phyloP scores from a whole-genome alignment of 106 monocot species.

The Allium sativum region DNA sequence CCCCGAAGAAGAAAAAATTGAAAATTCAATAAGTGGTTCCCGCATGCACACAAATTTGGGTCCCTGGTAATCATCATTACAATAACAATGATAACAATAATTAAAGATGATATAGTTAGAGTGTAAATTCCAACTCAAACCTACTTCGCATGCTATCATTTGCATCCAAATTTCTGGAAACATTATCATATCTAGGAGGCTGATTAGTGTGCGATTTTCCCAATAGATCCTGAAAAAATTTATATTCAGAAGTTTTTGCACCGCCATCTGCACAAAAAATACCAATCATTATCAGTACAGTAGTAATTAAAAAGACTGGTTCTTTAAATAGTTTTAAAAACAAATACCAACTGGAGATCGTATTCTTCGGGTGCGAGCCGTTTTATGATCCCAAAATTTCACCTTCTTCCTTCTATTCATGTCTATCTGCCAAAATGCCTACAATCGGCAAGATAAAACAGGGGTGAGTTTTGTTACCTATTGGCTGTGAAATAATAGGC shows the following conservation, averaged over 20 bases:
- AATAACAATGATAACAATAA: no score
- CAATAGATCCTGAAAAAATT: slow-evolving; percentile 14
- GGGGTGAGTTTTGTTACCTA: no score
- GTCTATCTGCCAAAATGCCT: neutral
- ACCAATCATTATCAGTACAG: neutral
- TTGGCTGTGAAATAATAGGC: no score
- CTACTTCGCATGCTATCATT: slow-evolving; percentile 6
- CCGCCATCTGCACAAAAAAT: slow-evolving; percentile 8
- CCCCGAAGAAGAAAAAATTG: no score
- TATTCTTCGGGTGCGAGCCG: neutral
- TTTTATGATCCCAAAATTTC: slow-evolving; percentile 1
- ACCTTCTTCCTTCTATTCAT: slow-evolving; percentile 4
- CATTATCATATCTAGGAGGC: neutral
- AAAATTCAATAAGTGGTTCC: no score
- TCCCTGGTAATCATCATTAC: no score
- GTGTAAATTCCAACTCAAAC: neutral
- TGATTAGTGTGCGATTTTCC: slow-evolving; percentile 5
- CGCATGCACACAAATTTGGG: no score
- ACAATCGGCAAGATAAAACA: no score
- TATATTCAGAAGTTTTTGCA: slow-evolving; percentile 22
- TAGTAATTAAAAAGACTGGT: no score
- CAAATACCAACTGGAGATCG: neutral
- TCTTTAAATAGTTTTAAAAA: neutral
- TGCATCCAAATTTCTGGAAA: slow-evolving; percentile 3
- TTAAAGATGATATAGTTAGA: no score